Evolutionary conservation across 345 rosid species (phyloP), one percentile per base, ranked within the genome.

Genomic region (Arabidopsis thaliana): DNA sequence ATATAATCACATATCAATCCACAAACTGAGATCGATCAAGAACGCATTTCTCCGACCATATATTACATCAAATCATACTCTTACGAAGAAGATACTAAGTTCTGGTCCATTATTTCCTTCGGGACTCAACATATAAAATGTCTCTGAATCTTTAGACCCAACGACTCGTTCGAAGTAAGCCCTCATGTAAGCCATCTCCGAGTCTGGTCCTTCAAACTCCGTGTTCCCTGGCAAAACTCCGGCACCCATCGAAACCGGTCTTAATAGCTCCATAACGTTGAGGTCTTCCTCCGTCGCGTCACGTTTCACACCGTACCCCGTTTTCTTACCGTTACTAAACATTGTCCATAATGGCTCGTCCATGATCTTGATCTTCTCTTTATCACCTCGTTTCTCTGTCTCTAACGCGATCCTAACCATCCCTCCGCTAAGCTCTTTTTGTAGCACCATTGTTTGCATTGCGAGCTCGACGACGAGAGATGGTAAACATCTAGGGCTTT

Each of bases 111-210:
- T 87, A 45, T 86, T 85, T 2, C 87, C 90, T 51, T 90, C 96
- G 0, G 98, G 98, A 76, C 96, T 88, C 76, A 90, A 49, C 98
- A 93, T 93, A 68, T 93, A 88, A 8, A 86, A 67, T 0, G 93
- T 93, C 69, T 93, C 95, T 0, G 96, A 90, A 74, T 93, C 96
- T 73, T 85, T 93, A 3, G 98, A 90, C 22, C 98, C 98, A 49
- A 90, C 80, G 3, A 90, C 84, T 11, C 90, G 83, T 60, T 93
- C 96, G 5, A 90, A 90, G 78, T 84, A 81, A 56, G 98, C 96
- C 50, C 98, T 79, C 73, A 89, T 85, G 65, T 93, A 90, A 14
- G 91, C 90, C 82, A 90, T 50, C 82, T 90, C 97, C 2, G 84
- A 84, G 41, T 93, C 98, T 0, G 83, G 81, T 7, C 88, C 93